phyloP scores from a whole-genome alignment of 768 basidiomycete species.

The Rhizopogon vulgaris region DNA sequence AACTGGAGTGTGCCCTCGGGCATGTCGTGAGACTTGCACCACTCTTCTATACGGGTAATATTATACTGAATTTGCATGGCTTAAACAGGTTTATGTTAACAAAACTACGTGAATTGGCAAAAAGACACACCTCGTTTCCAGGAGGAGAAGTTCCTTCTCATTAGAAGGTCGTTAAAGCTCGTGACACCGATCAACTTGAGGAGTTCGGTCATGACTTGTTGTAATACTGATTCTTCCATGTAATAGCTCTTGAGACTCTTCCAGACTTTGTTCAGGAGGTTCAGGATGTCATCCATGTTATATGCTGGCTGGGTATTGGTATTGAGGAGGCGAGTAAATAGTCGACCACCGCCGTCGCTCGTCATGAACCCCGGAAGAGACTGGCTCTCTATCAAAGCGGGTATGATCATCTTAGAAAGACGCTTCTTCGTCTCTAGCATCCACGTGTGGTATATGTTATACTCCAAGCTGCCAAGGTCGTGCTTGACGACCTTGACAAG shows the following conservation, averaged over 20 bases:
- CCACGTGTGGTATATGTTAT: conserved; percentile 99
- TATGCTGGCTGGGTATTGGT: conserved; percentile 84
- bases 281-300: conserved; percentile 97
- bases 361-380: conserved; percentile 97
- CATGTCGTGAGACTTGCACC: conserved; percentile 99
- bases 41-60: conserved; percentile 94
- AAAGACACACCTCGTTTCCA: conserved; percentile 89
- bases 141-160: conserved; percentile 98
- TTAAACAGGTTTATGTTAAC: conserved; percentile 24
- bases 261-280: conserved; percentile 96
- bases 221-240: conserved; percentile 94
- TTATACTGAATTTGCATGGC: conserved; percentile 99
- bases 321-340: conserved; percentile 91
- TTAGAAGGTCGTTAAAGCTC: conserved; percentile 96
- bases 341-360: conserved; percentile 84
- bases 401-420: conserved; percentile 95
- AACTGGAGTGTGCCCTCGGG: conserved; percentile 96
- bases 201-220: conserved; percentile 91
- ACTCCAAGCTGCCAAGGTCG: conserved; percentile 95
- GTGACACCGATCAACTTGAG: conserved; percentile 94
- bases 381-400: conserved; percentile 97
- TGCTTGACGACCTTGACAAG: conserved; percentile 98
- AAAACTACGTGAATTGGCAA: background rate
- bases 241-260: conserved; percentile 98
- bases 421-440: conserved; percentile 98